phyloP scores from a whole-genome alignment of 371 early-diverging fungal genomes.

The Rhizopus sp. region DNA sequence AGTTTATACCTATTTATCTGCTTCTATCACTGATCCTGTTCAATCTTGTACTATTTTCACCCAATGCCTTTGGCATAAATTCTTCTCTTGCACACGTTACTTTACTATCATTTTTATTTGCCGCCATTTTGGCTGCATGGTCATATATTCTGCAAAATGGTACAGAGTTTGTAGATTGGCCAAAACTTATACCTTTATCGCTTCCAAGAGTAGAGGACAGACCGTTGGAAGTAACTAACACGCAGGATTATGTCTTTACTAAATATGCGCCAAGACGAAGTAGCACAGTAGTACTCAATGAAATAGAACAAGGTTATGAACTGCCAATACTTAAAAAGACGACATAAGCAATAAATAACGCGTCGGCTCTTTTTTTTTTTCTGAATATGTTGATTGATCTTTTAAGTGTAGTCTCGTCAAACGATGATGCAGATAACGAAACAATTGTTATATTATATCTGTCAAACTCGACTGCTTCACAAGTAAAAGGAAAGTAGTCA shows the following conservation, averaged over 20 bases:
- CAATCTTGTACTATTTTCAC: slow-evolving; percentile 25
- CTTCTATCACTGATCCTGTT: slow-evolving; percentile 26
- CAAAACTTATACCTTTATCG: slow-evolving; percentile 25
- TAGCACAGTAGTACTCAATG: slow-evolving; percentile 33
- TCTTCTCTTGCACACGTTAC: slow-evolving; percentile 31
- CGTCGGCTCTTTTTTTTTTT: no score
- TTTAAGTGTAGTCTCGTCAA: no score
- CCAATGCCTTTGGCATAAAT: slow-evolving; percentile 21
- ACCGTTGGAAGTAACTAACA: background rate
- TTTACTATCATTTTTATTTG: slow-evolving; percentile 36
- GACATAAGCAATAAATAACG: slow-evolving; percentile 17
- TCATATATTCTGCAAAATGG: slow-evolving; percentile 43
- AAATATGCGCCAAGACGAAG: slow-evolving; percentile 16
- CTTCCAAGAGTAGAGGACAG: background rate
- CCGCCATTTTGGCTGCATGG: slow-evolving; percentile 30
- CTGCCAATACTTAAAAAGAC: slow-evolving; percentile 40
- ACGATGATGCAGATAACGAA: no score
- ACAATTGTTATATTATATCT: no score
- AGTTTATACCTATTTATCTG: slow-evolving; percentile 25
- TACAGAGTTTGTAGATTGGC: slow-evolving; percentile 48
- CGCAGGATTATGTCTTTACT: slow-evolving; percentile 5
- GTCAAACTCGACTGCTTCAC: no score
- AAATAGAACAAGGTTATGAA: slow-evolving; percentile 47
- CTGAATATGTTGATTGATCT: no score
- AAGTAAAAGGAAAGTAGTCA: no score